phyloP scores from a whole-genome alignment of 805 yeast genomes.

The Maudiozyma turicensis region DNA sequence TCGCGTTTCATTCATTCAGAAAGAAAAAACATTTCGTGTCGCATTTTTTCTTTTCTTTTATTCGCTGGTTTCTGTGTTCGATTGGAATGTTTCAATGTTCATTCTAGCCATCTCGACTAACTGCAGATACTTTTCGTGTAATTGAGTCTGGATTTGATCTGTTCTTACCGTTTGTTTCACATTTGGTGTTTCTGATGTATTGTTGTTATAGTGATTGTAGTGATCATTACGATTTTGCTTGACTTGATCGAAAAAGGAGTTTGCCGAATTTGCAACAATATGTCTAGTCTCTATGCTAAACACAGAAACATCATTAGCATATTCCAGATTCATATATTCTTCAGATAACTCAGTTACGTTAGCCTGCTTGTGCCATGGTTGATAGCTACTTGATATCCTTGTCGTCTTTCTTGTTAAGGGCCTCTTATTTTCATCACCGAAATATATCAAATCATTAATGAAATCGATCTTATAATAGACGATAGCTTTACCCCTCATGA shows the following conservation, averaged over 20 bases:
- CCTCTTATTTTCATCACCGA: conserved; percentile 19
- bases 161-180: neutral
- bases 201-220: neutral
- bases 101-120: neutral
- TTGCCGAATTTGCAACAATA: conserved; percentile 4
- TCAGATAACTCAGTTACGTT: neutral
- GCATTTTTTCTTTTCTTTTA: neutral
- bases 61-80: neutral
- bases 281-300: conserved; percentile 9
- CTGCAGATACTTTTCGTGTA: neutral
- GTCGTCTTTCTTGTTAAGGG: conserved; percentile 6
- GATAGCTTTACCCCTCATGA: conserved; percentile 19
- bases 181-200: neutral
- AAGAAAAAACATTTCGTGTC: no score
- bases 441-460: conserved; percentile 18
- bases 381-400: no score
- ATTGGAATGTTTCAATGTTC: neutral
- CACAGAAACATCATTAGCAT: conserved; percentile 18
- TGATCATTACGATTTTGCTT: conserved; percentile 3
- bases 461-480: conserved; percentile 25
- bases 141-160: neutral
- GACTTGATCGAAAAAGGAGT: conserved; percentile 13
- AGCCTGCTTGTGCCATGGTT: no score
- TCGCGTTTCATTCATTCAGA: neutral
- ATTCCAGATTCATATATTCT: conserved; percentile 10